Evolutionary conservation across 148 eudicot genomes (phyloP).

Genomic region (Nyssa sinensis): DNA sequence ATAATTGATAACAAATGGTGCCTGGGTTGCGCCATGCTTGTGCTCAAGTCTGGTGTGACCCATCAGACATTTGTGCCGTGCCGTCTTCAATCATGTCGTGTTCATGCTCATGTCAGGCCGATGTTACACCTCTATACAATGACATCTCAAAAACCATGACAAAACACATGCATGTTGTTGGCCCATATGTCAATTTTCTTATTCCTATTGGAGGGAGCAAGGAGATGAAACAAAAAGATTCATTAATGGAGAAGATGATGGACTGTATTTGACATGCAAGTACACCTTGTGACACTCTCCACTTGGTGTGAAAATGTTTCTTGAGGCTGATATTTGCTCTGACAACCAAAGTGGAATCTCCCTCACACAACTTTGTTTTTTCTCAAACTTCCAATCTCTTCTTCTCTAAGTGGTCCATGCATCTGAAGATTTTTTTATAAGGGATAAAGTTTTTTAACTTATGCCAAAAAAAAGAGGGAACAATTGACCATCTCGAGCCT

Average conservation of each 20-base stretch:
- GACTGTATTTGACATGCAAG: background rate
- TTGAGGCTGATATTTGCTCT: background rate
- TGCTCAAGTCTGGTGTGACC: too few species aligned
- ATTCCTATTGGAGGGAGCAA: background rate
- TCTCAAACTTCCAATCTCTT: background rate
- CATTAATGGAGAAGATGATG: background rate
- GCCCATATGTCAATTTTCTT: background rate
- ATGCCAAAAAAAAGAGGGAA: too few species aligned
- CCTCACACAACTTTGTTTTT: background rate
- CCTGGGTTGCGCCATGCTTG: too few species aligned
- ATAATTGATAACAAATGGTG: too few species aligned
- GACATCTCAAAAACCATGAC: background rate
- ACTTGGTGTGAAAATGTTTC: background rate
- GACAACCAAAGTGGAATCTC: background rate
- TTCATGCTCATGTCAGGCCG: too few species aligned
- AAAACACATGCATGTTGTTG: background rate
- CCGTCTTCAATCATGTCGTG: too few species aligned
- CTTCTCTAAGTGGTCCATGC: constrained; percentile 4
- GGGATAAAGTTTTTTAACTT: too few species aligned
- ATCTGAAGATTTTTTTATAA: background rate
- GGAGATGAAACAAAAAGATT: background rate
- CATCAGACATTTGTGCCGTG: too few species aligned
- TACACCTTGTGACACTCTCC: background rate
- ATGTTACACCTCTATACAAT: too few species aligned
- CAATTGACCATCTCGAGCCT: too few species aligned